phyloP scores from a whole-genome alignment of 2,329 filamentous ascomycete genomes.

The Colletotrichum somersetense region DNA sequence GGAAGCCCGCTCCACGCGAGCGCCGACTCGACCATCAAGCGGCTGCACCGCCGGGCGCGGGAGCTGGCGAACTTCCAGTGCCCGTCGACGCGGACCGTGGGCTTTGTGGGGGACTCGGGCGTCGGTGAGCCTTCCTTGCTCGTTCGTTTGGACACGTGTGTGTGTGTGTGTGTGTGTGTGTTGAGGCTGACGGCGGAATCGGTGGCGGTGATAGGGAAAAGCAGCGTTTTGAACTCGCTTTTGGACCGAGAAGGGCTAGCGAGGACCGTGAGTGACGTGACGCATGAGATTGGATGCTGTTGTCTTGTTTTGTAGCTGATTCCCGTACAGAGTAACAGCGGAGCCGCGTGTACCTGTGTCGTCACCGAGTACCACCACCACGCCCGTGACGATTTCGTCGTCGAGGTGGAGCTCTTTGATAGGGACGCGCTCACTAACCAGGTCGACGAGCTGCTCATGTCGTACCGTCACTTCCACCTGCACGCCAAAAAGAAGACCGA shows the following conservation, averaged over 20 bases:
- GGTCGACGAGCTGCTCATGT: slow-evolving; percentile 51
- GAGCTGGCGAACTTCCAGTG: slow-evolving; percentile 53
- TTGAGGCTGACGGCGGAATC: background rate
- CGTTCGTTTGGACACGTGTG: background rate
- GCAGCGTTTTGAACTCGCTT: slow-evolving; percentile 63
- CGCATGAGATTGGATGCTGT: background rate
- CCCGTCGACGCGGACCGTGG: slow-evolving; percentile 56
- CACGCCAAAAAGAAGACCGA: slow-evolving; percentile 33
- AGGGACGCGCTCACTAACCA: slow-evolving; percentile 51
- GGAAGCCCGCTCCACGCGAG: slow-evolving; percentile 52
- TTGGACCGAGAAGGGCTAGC: slow-evolving; percentile 57
- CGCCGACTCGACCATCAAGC: slow-evolving; percentile 54
- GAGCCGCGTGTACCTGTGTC: slow-evolving; percentile 61
- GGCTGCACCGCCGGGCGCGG: slow-evolving; percentile 50
- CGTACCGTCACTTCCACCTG: slow-evolving; percentile 54
- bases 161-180: background rate
- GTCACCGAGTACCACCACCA: slow-evolving; percentile 61
- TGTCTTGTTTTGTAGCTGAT: slow-evolving; percentile 1
- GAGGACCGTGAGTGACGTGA: slow-evolving; percentile 53
- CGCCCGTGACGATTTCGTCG: slow-evolving; percentile 47
- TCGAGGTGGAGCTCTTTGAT: slow-evolving; percentile 53
- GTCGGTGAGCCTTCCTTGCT: slow-evolving; percentile 50
- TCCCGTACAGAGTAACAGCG: slow-evolving; percentile 55
- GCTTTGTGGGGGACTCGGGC: slow-evolving; percentile 63
- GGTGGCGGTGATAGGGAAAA: slow-evolving; percentile 54